phyloP scores from a whole-genome alignment of 352 stramenopile genomes.

The Phytophthora palmivora region DNA sequence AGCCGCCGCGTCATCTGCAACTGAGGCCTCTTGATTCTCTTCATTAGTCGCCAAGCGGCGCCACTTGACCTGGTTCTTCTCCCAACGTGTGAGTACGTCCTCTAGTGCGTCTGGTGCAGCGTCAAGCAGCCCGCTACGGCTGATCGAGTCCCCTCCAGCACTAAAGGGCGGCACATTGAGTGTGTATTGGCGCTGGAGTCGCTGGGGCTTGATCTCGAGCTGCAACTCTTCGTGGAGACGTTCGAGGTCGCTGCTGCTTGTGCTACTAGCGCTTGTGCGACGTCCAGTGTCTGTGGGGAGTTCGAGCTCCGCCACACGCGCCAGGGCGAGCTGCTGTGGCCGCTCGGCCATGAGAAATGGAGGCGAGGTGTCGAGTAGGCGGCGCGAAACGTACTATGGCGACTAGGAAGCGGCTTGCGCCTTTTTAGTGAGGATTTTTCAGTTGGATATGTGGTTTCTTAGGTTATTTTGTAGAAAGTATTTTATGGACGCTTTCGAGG shows the following conservation, averaged over 20 bases:
- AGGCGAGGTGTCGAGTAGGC: conserved; percentile 10
- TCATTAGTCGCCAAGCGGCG: conserved; percentile 29
- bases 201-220: conserved; percentile 72
- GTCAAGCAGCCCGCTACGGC: conserved; percentile 33
- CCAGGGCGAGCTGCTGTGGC: conserved; percentile 29
- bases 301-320: conserved; percentile 34
- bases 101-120: conserved; percentile 47
- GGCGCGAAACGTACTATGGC: conserved; percentile 28
- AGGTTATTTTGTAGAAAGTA: too few species aligned
- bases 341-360: conserved; percentile 29
- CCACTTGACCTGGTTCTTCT: conserved; percentile 70
- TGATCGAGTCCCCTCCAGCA: conserved; percentile 20
- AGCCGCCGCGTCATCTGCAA: neutral
- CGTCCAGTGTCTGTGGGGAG: conserved; percentile 10
- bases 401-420: neutral
- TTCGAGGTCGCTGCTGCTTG: conserved; percentile 41
- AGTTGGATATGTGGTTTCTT: too few species aligned
- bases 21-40: conserved; percentile 5
- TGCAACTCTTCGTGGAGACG: conserved; percentile 70
- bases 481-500: too few species aligned
- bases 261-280: conserved; percentile 30
- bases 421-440: too few species aligned
- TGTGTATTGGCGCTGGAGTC: conserved; percentile 79
- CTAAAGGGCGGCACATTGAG: conserved; percentile 69
- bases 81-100: conserved; percentile 62